Percentiles rank a stretch among this genome's conserved stretches.
Conservation (phyloP, 2,329 filamentous ascomycete species). For the Ceratocystis eucalypticola region DNA sequence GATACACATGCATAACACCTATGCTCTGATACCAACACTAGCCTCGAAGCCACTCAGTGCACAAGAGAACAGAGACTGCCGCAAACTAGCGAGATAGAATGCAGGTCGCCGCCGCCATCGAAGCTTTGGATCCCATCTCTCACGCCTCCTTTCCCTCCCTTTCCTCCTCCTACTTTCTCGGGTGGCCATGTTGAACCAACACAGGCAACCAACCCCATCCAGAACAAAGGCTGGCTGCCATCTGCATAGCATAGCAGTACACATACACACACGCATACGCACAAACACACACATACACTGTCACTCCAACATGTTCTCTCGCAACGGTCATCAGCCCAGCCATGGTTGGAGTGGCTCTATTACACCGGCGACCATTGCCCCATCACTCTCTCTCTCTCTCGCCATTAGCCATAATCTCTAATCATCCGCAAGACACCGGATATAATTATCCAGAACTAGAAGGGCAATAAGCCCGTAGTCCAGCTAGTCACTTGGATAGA, state of each 20-base stretch:
- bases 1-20: not conserved
- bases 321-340: not conserved
- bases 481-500: not conserved
- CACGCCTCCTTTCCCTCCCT: not conserved
- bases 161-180: not conserved
- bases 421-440: too few species aligned
- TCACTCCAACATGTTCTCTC: not conserved
- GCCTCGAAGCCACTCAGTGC: slow-evolving; percentile 5
- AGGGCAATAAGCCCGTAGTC: not conserved
- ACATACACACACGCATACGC: too few species aligned
- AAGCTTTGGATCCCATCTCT: not conserved
- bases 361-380: not conserved
- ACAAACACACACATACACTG: not conserved
- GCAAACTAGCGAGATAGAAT: slow-evolving; percentile 16
- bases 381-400: not conserved
- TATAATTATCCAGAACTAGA: not conserved
- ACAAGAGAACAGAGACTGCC: slow-evolving; percentile 7
- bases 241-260: too few species aligned
- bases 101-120: slow-evolving; percentile 8
- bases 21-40: not conserved
- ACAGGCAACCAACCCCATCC: too few species aligned
- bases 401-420: not conserved
- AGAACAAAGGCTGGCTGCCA: too few species aligned
- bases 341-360: not conserved
- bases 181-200: not conserved